Evolutionary conservation across 31 red algal genomes (phyloP), one percentile per base, ranked within the genome.

Genomic region (Bonnemaisonia californica): DNA sequence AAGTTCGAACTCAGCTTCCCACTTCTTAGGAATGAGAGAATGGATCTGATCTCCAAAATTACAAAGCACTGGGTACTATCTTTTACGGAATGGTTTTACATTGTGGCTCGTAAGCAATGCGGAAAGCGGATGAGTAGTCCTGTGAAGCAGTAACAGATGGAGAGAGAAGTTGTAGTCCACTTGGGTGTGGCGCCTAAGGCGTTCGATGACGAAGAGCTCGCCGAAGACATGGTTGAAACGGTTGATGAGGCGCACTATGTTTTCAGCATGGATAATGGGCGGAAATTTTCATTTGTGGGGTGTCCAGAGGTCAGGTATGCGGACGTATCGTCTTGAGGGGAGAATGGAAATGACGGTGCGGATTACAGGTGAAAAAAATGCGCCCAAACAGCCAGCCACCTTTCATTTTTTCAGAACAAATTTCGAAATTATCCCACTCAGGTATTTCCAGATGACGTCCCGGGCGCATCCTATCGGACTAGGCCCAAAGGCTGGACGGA

Each of bases 401-500:
- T 21, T 47, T 38, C n/a, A n/a, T 8, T 22, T 47, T 47, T 22
- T 38, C 18, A 47, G 18, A 61, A n/a, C n/a, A n/a, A n/a, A n/a
- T n/a, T n/a, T n/a, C n/a, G n/a, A n/a, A n/a, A n/a, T n/a, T n/a
- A n/a, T n/a, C n/a, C n/a, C n/a, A n/a, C n/a, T n/a, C n/a, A n/a
- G n/a, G n/a, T n/a, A n/a, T n/a, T n/a, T n/a, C 48, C 54, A 16
- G 54, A 77, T 61, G n/a, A 63, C 12, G 54, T 32, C 24, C 12
- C 22, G 5, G 30, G 73, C 62, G 22, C 62, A 64, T 77, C 73
- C 62, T 77, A 28, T 34, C 12, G 54, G 30, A 77, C 54, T 16
- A 51, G 73, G 8, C 73, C 41, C 7, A 77, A 77, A 34, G 73
- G 42, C 8, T 77, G 73, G 73, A 77, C 62, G 73, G 73, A 61